Percentiles rank a stretch among this genome's conserved stretches.
These are phyloP conservation scores for Starmerella riodocensis DNA, from an alignment of 805 yeast genomes.

Conservation along the genomic window DNA sequence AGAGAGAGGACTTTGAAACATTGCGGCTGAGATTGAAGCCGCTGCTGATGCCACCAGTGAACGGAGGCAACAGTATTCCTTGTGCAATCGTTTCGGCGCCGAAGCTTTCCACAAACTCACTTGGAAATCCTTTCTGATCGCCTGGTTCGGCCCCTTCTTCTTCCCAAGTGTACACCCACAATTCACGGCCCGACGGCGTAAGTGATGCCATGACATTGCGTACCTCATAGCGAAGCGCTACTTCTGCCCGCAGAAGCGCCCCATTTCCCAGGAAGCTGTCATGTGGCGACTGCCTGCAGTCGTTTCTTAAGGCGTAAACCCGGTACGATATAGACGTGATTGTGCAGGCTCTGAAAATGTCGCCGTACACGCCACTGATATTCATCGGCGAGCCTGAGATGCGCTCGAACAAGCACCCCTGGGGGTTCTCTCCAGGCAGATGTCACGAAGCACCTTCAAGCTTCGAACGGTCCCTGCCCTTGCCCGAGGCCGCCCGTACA, in stretches of 20 bases:
- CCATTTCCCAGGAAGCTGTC: conserved; percentile 1
- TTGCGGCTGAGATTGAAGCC: background rate
- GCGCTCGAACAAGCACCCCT: background rate
- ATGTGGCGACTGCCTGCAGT: background rate
- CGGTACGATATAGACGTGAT: conserved; percentile 15
- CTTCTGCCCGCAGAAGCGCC: conserved; percentile 15
- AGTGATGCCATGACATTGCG: conserved; percentile 5
- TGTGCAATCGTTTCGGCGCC: conserved; percentile 8
- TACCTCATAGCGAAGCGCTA: conserved; percentile 16
- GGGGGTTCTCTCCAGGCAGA: no score
- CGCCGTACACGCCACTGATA: conserved; percentile 15
- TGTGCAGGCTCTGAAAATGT: conserved; percentile 16
- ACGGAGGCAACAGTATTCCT: conserved; percentile 19
- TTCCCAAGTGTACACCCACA: conserved; percentile 19
- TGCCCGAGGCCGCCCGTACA: no score
- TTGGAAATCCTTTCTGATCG: background rate
- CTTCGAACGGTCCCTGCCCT: no score
- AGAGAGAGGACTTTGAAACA: background rate
- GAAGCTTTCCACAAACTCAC: background rate
- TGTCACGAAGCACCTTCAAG: no score
- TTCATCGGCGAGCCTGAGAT: conserved; percentile 3
- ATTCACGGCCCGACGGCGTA: conserved; percentile 15
- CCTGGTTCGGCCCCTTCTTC: background rate
- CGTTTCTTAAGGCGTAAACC: conserved; percentile 4
- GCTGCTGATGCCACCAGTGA: conserved; percentile 3